Evolutionary conservation across 495 filamentous ascomycete genomes (phyloP).

Genomic region (Aspergillus cavernicola): DNA sequence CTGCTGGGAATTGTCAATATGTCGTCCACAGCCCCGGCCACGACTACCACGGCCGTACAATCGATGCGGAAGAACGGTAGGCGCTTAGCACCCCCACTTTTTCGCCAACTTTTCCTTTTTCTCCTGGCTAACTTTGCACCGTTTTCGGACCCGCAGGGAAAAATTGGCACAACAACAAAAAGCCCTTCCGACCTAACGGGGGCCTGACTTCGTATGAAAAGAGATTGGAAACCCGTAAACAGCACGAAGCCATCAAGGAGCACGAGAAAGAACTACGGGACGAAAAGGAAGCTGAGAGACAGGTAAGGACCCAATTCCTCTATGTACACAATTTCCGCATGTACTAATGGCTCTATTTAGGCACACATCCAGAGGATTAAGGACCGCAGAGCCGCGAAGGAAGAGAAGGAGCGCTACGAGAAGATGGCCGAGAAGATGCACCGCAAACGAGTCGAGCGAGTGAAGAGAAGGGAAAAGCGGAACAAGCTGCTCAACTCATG

Average conservation of each 20-base stretch:
- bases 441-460: conserved; percentile 82
- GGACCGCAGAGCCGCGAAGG: conserved; percentile 78
- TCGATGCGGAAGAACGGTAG: conserved; percentile 49
- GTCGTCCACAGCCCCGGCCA: conserved; percentile 22
- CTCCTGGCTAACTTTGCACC: conserved; percentile 17
- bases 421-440: conserved; percentile 99
- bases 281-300: conserved; percentile 83
- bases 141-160: conserved; percentile 61
- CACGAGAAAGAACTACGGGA: conserved; percentile 93
- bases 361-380: conserved; percentile 72
- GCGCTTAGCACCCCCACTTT: conserved; percentile 14
- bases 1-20: conserved; percentile 13
- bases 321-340: neutral
- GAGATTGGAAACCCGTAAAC: conserved; percentile 60
- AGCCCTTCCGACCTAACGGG: conserved; percentile 79
- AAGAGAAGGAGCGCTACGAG: conserved; percentile 89
- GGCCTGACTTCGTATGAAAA: conserved; percentile 76
- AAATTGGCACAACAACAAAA: conserved; percentile 81
- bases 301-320: conserved; percentile 47
- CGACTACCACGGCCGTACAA: conserved; percentile 20
- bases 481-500: conserved; percentile 94
- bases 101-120: conserved; percentile 6
- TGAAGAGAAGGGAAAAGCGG: conserved; percentile 93
- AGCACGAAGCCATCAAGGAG: conserved; percentile 71
- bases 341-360: conserved; percentile 38